These are phyloP conservation scores for Allium fistulosum DNA, from an alignment of 106 monocot species.

Conservation along the genomic window DNA sequence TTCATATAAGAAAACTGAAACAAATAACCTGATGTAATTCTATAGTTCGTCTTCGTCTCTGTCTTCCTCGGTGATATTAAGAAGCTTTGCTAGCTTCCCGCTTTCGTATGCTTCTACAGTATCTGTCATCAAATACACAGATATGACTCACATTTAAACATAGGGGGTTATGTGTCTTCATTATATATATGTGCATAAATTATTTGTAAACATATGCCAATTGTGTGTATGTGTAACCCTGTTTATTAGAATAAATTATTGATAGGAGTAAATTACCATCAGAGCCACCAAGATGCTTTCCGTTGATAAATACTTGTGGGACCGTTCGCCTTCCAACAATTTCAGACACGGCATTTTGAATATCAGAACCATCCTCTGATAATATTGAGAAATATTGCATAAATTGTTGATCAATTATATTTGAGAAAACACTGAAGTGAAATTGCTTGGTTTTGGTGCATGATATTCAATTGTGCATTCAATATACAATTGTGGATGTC, in stretches of 20 bases:
- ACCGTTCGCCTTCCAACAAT: slow-evolving; percentile 22
- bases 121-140: neutral
- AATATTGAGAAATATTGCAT: neutral
- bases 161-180: no score
- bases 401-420: no score
- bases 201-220: no score
- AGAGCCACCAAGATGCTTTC: slow-evolving; percentile 32
- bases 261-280: slow-evolving; percentile 10
- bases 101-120: slow-evolving; percentile 4
- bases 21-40: no score
- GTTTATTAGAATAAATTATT: neutral
- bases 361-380: slow-evolving; percentile 19
- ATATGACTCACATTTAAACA: neutral
- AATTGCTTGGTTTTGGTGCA: no score
- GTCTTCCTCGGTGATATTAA: neutral
- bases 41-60: neutral
- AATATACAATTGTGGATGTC: no score
- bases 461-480: no score
- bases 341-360: slow-evolving; percentile 12
- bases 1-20: no score
- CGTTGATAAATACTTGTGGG: slow-evolving; percentile 28
- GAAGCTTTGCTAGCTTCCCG: slow-evolving; percentile 5
- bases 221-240: neutral
- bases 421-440: no score
- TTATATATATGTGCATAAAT: no score